Evolutionary conservation across 176 grass and related monocot genomes (phyloP), one percentile per base, ranked within the genome.

Genomic region (Chloris gayana): DNA sequence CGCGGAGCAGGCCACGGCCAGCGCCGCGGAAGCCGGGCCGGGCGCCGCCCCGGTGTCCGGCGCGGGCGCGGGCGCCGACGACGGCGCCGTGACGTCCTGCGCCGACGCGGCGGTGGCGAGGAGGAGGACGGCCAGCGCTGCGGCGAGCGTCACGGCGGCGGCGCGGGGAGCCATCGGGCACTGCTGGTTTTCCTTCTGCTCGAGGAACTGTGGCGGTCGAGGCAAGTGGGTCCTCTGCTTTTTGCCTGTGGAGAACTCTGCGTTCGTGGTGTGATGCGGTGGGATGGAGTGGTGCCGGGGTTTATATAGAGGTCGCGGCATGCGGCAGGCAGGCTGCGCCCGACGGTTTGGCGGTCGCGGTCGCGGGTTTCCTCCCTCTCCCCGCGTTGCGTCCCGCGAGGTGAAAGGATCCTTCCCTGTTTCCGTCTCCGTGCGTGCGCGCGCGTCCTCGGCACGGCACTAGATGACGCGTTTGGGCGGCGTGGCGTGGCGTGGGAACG

Each of bases 121-220:
- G 6, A 41, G 29, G 57, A 34, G 21, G 24, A 67, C 26, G 33
- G 72, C 72, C 65, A 57, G 58, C 25, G 29, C 27, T 46, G 74
- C 73, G 25, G 73, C 3, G 58, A 87, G 47, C 45, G 77, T 45
- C 14, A 19, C 35, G 17, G 59, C 78, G n/a, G n/a, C n/a, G 18
- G 33, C 29, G 58, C 80, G 80, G 22, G 85, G 46, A 78, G 85
- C 79, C 85, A 87, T 87, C 39, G 2, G 14, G 37, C 17, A 7
- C 32, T 19, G 11, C 0, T 56, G 18, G n/a, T n/a, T 3, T 9
- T 56, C 53, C 21, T 39, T 39, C 37, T 7, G 5, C 37, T 39
- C 37, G 37, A 37, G 35, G 37, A 39, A 7, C 37, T 7, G 37
- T 6, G 37, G 37, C 37, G 37, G 8, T 39, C 37, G 37, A 46